Base-by-base conservation (phyloP, 2,329 filamentous ascomycete species). In the Ophiognomonia clavigignenti-juglandacearum region DNA sequence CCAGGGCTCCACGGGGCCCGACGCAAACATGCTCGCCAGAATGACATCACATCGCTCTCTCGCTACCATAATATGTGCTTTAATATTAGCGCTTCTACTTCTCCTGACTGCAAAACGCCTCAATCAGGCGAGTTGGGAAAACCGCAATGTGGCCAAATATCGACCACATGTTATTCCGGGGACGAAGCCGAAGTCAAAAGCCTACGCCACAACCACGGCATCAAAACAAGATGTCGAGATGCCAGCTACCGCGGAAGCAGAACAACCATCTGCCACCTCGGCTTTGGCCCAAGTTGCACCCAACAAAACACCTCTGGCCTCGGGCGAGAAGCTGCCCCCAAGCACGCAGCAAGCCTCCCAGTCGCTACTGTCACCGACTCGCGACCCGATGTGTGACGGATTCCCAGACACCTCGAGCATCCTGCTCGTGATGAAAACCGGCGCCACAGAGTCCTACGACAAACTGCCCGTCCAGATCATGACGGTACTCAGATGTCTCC, bases 371-470 rank as follows among this genome's bases (percentile, higher is more conserved):
- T 20, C 34, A 20, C 23, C 43, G 3, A 31, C 8, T 8, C 49
- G 40, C 9, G 50, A 54, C 24, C 52, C 45, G 4, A 18, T 41
- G 3, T 64, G 64, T 54, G 55, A 58, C 19, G 51, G 55, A 39
- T 70, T 74, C 39, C 69, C 72, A 10, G 65, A 73, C 47, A 69
- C 67, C 10, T 69, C 69, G 37, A 68, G 69, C 52, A 64, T 76
- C 27, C 61, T 73, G 26, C 61, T 81, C 23, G 68, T 81, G 47
- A 73, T 82, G 64, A 82, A 82, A 63, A 81, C 78, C 1, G 77
- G 78, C 38, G 75, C 77, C 3, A 78, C 75, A 36, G 77, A 80
- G 57, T 65, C 72, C 11, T 75, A 69, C 54, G 69, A 75, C 22
- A 74, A 74, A 52, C 59, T 82, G 4, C 76, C 78, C 7, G 74